Conservation (phyloP, 2,329 filamentous ascomycete species). For the Botrytis hyacinthi region DNA sequence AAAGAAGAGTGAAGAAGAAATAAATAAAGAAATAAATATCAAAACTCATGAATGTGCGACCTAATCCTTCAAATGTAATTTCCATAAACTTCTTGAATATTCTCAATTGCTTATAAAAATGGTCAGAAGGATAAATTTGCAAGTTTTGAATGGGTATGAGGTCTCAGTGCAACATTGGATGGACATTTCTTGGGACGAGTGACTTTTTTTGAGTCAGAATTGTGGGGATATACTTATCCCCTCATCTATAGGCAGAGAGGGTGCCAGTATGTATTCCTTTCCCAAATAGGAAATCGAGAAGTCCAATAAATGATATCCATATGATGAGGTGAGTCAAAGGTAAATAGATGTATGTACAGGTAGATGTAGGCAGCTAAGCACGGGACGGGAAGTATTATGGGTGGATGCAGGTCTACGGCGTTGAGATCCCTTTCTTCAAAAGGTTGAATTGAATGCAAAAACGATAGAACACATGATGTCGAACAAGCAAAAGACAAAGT, state of each 20-base stretch:
- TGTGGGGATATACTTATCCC: slow-evolving; percentile 14
- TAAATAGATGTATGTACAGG: neutral
- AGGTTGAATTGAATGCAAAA: neutral
- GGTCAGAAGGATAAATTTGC: slow-evolving; percentile 7
- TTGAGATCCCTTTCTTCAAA: neutral
- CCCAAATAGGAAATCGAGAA: slow-evolving; percentile 9
- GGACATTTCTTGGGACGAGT: slow-evolving; percentile 11
- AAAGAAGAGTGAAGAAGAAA: neutral
- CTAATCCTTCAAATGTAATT: neutral
- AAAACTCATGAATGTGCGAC: neutral
- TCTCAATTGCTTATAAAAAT: neutral
- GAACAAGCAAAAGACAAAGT: neutral
- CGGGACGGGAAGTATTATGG: slow-evolving; percentile 1
- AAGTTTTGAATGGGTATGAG: neutral
- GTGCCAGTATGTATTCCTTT: neutral
- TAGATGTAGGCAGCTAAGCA: neutral
- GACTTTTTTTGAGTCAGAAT: slow-evolving; percentile 16
- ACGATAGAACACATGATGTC: neutral
- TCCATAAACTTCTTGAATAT: neutral
- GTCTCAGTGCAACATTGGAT: slow-evolving; percentile 14
- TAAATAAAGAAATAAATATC: neutral
- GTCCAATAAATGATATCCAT: neutral
- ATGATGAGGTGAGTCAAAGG: neutral
- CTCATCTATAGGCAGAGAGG: neutral
- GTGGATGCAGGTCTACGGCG: slow-evolving; percentile 7